Evolutionary conservation across 2,329 filamentous ascomycete species (phyloP), one percentile per base, ranked within the genome.

Genomic region (Seiridium cupressi): DNA sequence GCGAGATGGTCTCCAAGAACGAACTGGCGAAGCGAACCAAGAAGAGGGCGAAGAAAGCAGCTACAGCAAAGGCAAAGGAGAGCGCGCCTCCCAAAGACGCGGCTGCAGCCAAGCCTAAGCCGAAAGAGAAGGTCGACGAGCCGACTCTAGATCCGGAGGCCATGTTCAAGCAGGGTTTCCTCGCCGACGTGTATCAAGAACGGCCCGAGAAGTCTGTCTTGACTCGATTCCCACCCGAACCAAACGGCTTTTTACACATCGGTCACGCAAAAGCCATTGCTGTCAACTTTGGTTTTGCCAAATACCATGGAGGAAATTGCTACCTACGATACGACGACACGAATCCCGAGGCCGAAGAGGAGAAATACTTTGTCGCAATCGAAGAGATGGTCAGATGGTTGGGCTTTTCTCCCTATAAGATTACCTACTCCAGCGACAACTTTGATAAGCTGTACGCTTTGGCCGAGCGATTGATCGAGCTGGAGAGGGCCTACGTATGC

Each of bases 191-290:
- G 36, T 91, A 88, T 76, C 84, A 88, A 62, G 84, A 89, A 74
- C 82, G 86, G 54, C 87, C 88, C 2, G 78, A 81, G 49, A 84
- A 83, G 65, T 77, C 79, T 11, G 86, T 89, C 26, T 75, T 89
- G 54, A 93, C 90, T 3, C 86, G 90, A 66, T 93, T 94, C 71
- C 91, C 91, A 2, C 91, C 91, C 26, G 91, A 94, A 76, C 95
- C 95, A 53, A 98, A 98, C 74, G 95, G 94, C 58, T 97, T 90
- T 73, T 84, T 97, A 8, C 93, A 97, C 72, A 90, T 98, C 67
- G 94, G 94, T 26, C 95, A 98, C 73, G 91, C 90, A 65, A 98
- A 98, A 79, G 94, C 95, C 31, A 97, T 98, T 73, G 90, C 92
- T 0, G 87, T 98, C 74, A 97, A 98, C 77, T 98, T 98, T 77